Evolutionary conservation across 768 basidiomycete species (phyloP).

Genomic region (Leccinellum luteum): DNA sequence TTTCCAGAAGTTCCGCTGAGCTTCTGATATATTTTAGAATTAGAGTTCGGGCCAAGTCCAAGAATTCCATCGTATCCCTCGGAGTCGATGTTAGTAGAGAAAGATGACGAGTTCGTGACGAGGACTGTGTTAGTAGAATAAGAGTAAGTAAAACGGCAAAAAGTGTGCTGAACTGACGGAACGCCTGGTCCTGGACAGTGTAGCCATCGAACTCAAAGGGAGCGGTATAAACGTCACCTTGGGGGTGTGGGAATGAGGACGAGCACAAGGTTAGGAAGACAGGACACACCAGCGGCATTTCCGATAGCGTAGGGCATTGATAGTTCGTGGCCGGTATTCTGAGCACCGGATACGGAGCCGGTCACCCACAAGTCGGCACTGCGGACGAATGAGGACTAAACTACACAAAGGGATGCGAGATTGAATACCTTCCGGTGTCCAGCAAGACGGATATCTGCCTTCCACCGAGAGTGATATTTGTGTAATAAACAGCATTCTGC

Average conservation of each 20-base stretch:
- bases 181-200: constrained; percentile 63
- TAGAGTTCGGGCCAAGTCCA: constrained; percentile 75
- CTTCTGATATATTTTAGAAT: constrained; percentile 60
- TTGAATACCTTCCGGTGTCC: constrained; percentile 69
- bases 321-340: constrained; percentile 53
- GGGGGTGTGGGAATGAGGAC: constrained; percentile 3
- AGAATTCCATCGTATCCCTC: constrained; percentile 72
- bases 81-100: constrained; percentile 55
- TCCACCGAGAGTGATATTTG: constrained; percentile 68
- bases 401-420: neutral
- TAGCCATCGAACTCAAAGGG: constrained; percentile 53
- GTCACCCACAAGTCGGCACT: constrained; percentile 80
- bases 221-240: constrained; percentile 57
- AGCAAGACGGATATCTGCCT: constrained; percentile 56
- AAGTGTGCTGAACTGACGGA: constrained; percentile 43
- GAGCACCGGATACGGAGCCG: constrained; percentile 45
- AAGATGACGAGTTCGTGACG: constrained; percentile 59
- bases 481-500: constrained; percentile 70
- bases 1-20: constrained; percentile 50
- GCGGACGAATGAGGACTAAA: constrained; percentile 1
- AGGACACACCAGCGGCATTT: constrained; percentile 49
- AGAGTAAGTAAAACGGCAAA: neutral
- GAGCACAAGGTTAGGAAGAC: neutral
- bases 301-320: constrained; percentile 71
- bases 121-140: constrained; percentile 43